Evolutionary conservation across 75 land plant genomes (phyloP), one percentile per base, ranked within the genome.

Genomic region (Azolla pinnata): DNA sequence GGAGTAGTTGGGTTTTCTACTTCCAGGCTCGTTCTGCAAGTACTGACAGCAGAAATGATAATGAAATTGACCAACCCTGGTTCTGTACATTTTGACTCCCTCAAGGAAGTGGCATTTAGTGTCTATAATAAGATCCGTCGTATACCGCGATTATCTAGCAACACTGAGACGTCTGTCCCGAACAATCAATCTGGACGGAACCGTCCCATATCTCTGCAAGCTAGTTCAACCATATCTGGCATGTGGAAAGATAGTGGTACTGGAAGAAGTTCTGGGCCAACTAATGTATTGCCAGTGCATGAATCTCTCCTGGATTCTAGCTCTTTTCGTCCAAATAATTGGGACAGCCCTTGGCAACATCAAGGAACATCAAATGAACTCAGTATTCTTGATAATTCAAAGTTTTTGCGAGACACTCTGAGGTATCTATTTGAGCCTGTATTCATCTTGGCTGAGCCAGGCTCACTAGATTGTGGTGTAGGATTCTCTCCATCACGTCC

Each of bases 111-210:
- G 29, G 95, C 98, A 34, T 88, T 93, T 56, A 78, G 88, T 49
- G 87, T 93, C 8, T 93, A 85, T 66, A 88, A 81, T 58, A 93
- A 93, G 76, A 78, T 78, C 51, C 79, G 98, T 28, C 80, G 98
- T 33, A 66, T 85, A 44, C 67, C 81, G 19, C 67, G 83, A 2
- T 18, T 40, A 34, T 56, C 75, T 57, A 54, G 71, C 26, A 54
- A 59, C 7, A 51, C 23, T 67, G 83, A 73, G 40, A 34, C 49
- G 12, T 30, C 50, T 23, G 72, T 72, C 7, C 71, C 70, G 56
- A 48, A 67, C 7, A 49, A 83, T 18, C 46, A 76, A 27, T 61
- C 78, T 5, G 59, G 67, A 31, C 77, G 77, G 47, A 67, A 79
- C 54, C 82, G 76, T 50, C 62, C 86, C 26, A 54, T 50, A 18